These are phyloP conservation scores for Kwoniella europaea DNA, from an alignment of 768 basidiomycete species.

Conservation along the genomic window DNA sequence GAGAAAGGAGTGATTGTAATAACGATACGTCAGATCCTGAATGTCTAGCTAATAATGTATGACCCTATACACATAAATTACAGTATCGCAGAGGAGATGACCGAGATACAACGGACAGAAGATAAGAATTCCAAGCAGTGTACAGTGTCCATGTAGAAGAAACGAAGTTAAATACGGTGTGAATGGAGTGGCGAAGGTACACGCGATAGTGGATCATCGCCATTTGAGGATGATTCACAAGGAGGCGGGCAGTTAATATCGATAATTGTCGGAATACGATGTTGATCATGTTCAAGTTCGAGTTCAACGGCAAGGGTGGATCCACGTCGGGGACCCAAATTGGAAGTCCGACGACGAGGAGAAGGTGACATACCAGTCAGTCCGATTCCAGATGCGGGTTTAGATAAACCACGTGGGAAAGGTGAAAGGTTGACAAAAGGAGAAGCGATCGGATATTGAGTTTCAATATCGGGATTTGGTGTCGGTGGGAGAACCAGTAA, in stretches of 20 bases:
- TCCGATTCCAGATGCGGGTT: slow-evolving; percentile 1
- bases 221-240: neutral
- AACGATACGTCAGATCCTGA: slow-evolving; percentile 76
- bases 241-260: neutral
- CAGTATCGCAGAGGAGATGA: slow-evolving; percentile 1
- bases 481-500: slow-evolving; percentile 31
- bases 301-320: slow-evolving; percentile 16
- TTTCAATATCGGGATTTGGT: slow-evolving; percentile 5
- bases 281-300: slow-evolving; percentile 6
- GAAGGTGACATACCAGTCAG: slow-evolving; percentile 16
- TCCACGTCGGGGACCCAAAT: slow-evolving; percentile 21
- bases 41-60: slow-evolving; percentile 78
- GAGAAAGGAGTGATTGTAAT: slow-evolving; percentile 68
- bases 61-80: slow-evolving; percentile 67
- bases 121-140: neutral
- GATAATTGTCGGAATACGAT: neutral
- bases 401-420: slow-evolving; percentile 14
- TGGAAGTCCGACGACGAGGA: slow-evolving; percentile 21
- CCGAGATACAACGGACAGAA: neutral
- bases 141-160: neutral
- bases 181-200: slow-evolving; percentile 15
- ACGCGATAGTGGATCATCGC: slow-evolving; percentile 4
- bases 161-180: neutral
- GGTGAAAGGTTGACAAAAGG: slow-evolving; percentile 43
- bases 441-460: slow-evolving; percentile 39